Base-by-base conservation (phyloP, 805 yeast species). In the Lachancea dasiensis region DNA sequence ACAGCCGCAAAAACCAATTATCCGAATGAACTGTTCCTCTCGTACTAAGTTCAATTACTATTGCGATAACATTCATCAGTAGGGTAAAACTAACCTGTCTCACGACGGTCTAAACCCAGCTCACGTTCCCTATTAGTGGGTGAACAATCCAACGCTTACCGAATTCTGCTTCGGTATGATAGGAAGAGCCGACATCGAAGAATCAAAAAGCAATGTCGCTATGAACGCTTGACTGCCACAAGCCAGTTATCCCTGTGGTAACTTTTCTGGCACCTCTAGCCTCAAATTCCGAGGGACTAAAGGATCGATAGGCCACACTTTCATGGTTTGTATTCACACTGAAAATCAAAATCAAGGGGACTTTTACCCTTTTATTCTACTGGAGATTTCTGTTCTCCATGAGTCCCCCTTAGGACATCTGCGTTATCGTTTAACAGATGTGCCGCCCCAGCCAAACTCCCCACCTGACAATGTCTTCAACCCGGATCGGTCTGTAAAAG, bases 291-390 rank as follows among this genome's bases (percentile, higher is more conserved):
- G 66, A 60, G 65, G 66, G 61, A 56, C 63, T 61, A 63, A 63
- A 64, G 68, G 68, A 64, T 64, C 70, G 69, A 65, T 66, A 64
- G 69, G 70, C 68, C 68, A 63, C 70, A 63, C 66, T 65, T 64
- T 63, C 68, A 63, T 63, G 68, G 66, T 63, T 62, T 63, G 64
- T 58, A 62, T 58, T 63, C 67, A 63, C 68, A 63, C 67, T 63
- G 68, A 63, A 64, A 62, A 63, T 62, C 67, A 63, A 63, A 63
- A 63, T 56, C 68, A 61, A 61, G 64, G 66, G 64, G 67, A 49
- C 67, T 62, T 63, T 64, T 63, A 61, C 68, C 68, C 67, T 63
- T 63, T 64, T 64, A 64, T 62, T 64, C 68, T 63, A 63, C 68
- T 61, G 67, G 64, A 61, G 67, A 62, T 65, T 64, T 64, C 68